Conservation (phyloP, 805 yeast species). For the Tanozyma kutaoensis region DNA sequence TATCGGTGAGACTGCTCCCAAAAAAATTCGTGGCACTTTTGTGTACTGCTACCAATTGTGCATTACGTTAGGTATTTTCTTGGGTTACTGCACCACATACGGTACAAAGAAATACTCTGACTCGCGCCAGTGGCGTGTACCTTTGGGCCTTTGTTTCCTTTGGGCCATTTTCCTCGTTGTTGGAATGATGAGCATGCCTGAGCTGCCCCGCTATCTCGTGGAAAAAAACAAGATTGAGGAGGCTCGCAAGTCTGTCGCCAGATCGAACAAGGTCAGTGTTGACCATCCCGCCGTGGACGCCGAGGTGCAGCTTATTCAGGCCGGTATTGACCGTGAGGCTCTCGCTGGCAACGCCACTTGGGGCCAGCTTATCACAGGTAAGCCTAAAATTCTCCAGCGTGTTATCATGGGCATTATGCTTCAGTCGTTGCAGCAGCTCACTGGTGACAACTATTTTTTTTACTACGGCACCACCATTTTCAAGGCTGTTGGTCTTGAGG, state of each 20-base stretch:
- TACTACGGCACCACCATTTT: constrained; percentile 1
- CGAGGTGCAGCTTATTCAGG: constrained; percentile 1
- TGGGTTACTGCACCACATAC: constrained; percentile 1
- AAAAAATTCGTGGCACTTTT: not conserved
- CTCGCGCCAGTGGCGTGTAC: not conserved
- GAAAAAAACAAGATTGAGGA: constrained; percentile 11
- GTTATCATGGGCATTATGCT: not conserved
- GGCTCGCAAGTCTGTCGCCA: not conserved
- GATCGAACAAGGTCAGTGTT: not conserved
- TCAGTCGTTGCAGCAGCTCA: not conserved
- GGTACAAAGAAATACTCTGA: not conserved
- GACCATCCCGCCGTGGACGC: not conserved
- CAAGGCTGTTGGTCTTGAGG: not conserved
- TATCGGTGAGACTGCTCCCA: not conserved
- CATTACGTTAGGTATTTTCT: not conserved
- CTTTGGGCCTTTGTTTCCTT: constrained; percentile 25
- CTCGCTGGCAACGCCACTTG: not conserved
- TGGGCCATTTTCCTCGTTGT: not conserved
- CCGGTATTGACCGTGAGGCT: not conserved
- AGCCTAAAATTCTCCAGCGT: not conserved
- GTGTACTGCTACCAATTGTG: not conserved
- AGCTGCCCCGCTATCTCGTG: constrained; percentile 26
- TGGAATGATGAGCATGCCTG: not conserved
- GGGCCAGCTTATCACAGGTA: not conserved
- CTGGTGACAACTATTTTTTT: not conserved